Base-by-base conservation (phyloP, 177 flowering plant genomes). In the Tripterygium wilfordii region DNA sequence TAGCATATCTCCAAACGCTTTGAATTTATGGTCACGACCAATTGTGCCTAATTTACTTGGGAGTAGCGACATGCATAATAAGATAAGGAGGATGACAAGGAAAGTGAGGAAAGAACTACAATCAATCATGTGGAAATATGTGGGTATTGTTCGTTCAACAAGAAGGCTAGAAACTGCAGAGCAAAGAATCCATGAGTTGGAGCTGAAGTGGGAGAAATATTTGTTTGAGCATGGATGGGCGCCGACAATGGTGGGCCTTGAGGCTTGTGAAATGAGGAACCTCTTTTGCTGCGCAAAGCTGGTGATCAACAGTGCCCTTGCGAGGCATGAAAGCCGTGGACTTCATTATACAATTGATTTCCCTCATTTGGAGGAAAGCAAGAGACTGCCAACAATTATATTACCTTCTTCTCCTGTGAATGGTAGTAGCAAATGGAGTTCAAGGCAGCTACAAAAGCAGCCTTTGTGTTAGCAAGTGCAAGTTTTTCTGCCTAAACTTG, bases 291-390 rank as follows among this genome's bases (percentile, higher is more conserved):
- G 96, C 47, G 88, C 96, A 16, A 86, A 84, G 66, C 67, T 92
- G 47, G 96, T 92, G 0, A 81, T 88, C 19, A 89, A 82, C 65
- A 92, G 98, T 48, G 96, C 98, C 1, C 79, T 88, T 2, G 54
- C 96, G 0, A 76, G 98, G 68, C 96, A 77, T 14, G 98, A 92
- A 57, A 92, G 98, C 58, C 87, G 96, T 7, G 98, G 98, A 21
- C 95, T 92, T 21, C 98, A 92, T 59, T 92, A 85, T 63, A 86
- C 88, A 0, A 61, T 61, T 12, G 98, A 92, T 54, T 88, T 82
- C 55, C 98, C 98, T 32, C 59, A 83, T 42, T 23, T 84, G 30
- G 96, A 71, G 55, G 96, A 89, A 55, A 88, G 96, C 53, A 73
- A 76, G 77, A 77, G 98, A 69, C 57, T 67, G 18, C 96, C 98